Conservation (phyloP, 768 basidiomycete species). For the Pulveroboletus frians region DNA sequence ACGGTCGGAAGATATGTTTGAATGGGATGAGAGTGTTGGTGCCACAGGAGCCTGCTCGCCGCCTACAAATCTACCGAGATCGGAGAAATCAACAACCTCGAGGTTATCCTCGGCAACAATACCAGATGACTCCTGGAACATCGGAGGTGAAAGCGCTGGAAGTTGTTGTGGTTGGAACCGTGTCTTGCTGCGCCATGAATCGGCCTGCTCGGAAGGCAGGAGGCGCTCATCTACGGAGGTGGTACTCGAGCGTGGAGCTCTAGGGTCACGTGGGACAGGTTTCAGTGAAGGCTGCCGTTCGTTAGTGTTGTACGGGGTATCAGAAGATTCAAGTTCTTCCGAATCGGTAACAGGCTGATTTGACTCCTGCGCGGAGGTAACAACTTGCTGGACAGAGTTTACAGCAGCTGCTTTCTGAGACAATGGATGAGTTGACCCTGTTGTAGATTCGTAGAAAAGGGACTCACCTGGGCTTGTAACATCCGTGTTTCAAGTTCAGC, state of each 20-base stretch:
- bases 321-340: constrained; percentile 4
- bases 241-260: constrained; percentile 1
- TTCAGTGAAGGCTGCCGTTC: constrained; percentile 35
- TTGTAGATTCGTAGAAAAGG: constrained; percentile 4
- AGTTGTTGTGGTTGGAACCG: constrained; percentile 26
- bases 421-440: constrained; percentile 3
- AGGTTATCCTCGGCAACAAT: constrained; percentile 53
- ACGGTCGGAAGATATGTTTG: constrained; percentile 16
- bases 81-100: constrained; percentile 77
- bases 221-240: constrained; percentile 22
- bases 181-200: constrained; percentile 65
- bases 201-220: constrained; percentile 34
- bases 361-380: constrained; percentile 24
- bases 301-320: constrained; percentile 12
- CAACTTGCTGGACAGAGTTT: constrained; percentile 44
- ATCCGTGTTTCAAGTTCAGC: constrained; percentile 68
- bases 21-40: constrained; percentile 17
- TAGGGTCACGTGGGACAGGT: constrained; percentile 17
- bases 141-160: constrained; percentile 29
- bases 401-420: constrained; percentile 36
- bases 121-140: constrained; percentile 36
- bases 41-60: constrained; percentile 20
- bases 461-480: constrained; percentile 31
- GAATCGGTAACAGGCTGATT: constrained; percentile 2
- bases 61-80: constrained; percentile 66